A percentile compares a stretch with the other conserved stretches of the same genome.
Conservation (phyloP, 1,284 basidiomycete species). For the Quambalaria eucalypti region DNA sequence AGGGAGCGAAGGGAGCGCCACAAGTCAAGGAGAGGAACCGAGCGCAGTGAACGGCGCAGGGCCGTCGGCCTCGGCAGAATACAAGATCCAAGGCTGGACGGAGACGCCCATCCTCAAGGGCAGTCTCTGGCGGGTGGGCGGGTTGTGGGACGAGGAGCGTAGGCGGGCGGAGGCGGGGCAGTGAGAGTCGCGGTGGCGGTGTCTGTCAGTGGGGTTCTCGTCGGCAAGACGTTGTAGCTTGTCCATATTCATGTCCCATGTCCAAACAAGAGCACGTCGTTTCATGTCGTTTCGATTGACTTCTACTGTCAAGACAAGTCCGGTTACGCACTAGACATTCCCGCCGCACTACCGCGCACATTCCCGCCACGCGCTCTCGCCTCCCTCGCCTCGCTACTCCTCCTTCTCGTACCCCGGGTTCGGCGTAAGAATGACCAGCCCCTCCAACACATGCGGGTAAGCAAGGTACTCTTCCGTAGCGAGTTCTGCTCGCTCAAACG, state of each 20-base stretch:
- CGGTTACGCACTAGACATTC: no score
- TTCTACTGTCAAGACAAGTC: no score
- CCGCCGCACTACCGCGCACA: no score
- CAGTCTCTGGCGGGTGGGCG: background rate
- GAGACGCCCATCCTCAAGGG: background rate
- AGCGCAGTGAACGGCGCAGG: background rate
- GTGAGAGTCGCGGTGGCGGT: background rate
- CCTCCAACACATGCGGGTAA: constrained; percentile 57
- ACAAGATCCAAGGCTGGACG: no score
- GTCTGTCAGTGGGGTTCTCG: no score
- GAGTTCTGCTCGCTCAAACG: constrained; percentile 84
- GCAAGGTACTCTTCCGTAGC: constrained; percentile 95
- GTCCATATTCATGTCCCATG: no score
- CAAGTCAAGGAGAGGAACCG: background rate
- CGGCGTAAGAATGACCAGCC: constrained; percentile 46
- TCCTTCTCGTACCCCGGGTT: constrained; percentile 49
- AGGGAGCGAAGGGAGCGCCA: background rate
- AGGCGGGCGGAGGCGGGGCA: no score
- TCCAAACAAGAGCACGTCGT: no score
- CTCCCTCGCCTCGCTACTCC: constrained; percentile 6
- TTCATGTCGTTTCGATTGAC: background rate
- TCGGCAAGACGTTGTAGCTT: no score
- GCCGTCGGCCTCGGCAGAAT: no score
- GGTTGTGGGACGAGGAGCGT: background rate
- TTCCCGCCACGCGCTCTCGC: background rate